phyloP scores from a whole-genome alignment of 768 basidiomycete species.

The Tulasnella sp. region DNA sequence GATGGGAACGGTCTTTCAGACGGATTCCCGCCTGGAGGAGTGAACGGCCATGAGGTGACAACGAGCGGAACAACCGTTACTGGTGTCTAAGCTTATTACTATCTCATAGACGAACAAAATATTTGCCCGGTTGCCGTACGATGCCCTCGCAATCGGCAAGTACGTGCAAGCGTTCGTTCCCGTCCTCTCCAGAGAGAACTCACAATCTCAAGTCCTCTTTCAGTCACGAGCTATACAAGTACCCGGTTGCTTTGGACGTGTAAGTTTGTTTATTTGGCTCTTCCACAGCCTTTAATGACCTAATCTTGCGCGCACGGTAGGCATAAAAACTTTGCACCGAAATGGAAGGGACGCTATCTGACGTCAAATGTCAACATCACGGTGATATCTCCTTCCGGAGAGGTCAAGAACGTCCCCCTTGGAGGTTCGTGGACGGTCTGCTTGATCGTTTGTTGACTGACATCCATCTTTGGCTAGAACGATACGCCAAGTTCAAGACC shows the following conservation, averaged over 20 bases:
- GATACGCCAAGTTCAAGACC: constrained; percentile 63
- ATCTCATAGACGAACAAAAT: constrained; percentile 55
- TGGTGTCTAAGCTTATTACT: not conserved
- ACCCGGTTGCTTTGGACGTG: constrained; percentile 58
- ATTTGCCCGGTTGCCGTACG: constrained; percentile 62
- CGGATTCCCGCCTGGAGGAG: constrained; percentile 55
- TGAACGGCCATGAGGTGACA: constrained; percentile 60
- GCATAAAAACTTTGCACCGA: constrained; percentile 53
- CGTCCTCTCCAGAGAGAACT: not conserved
- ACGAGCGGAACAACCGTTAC: not conserved
- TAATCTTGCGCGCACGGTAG: constrained; percentile 24
- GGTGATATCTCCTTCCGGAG: constrained; percentile 32
- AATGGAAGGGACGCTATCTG: constrained; percentile 61
- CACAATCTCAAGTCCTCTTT: not conserved
- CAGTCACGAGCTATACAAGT: constrained; percentile 71
- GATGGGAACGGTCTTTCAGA: constrained; percentile 74
- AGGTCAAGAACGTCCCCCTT: constrained; percentile 31
- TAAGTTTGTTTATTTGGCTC: constrained; percentile 20
- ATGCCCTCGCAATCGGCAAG: constrained; percentile 79
- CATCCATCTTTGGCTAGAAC: constrained; percentile 30
- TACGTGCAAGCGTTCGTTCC: constrained; percentile 25
- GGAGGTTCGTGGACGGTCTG: constrained; percentile 26
- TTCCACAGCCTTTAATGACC: constrained; percentile 16
- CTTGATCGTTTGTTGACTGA: not conserved
- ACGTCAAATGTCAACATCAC: constrained; percentile 85